phyloP scores from a whole-genome alignment of 2,329 filamentous ascomycete species.

The Microdochium trichocladiopsis region DNA sequence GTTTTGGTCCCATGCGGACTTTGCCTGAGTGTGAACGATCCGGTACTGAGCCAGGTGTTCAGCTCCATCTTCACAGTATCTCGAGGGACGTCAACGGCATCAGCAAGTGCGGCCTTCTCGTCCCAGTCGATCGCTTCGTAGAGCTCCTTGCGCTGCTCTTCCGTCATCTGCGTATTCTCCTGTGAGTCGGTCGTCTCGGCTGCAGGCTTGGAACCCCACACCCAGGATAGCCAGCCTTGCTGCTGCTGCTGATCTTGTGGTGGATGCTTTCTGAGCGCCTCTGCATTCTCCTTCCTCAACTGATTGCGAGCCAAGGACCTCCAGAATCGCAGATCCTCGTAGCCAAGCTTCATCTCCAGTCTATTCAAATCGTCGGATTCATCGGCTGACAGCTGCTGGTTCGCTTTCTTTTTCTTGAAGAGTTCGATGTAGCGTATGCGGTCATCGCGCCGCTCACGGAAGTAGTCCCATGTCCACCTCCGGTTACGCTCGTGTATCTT shows the following conservation, averaged over 20 bases:
- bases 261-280: constrained; percentile 63
- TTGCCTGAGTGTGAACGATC: constrained; percentile 89
- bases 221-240: constrained; percentile 87
- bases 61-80: constrained; percentile 91
- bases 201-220: constrained; percentile 72
- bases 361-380: constrained; percentile 67
- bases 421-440: constrained; percentile 82
- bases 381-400: constrained; percentile 59
- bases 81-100: constrained; percentile 80
- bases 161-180: constrained; percentile 82
- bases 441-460: constrained; percentile 86
- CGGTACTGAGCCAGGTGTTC: constrained; percentile 87
- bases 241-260: constrained; percentile 50
- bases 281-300: constrained; percentile 88
- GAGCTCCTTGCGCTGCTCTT: constrained; percentile 91
- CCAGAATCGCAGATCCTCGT: constrained; percentile 97
- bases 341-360: constrained; percentile 81
- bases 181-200: constrained; percentile 48
- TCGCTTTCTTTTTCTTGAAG: constrained; percentile 89
- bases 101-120: constrained; percentile 83
- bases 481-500: constrained; percentile 95
- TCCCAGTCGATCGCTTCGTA: constrained; percentile 98
- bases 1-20: constrained; percentile 70
- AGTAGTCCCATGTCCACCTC: constrained; percentile 93
- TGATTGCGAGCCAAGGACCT: constrained; percentile 89